Evolutionary conservation across 1,284 basidiomycete genomes (phyloP).

Genomic region (Pseudomicrostroma phylloplanum): DNA sequence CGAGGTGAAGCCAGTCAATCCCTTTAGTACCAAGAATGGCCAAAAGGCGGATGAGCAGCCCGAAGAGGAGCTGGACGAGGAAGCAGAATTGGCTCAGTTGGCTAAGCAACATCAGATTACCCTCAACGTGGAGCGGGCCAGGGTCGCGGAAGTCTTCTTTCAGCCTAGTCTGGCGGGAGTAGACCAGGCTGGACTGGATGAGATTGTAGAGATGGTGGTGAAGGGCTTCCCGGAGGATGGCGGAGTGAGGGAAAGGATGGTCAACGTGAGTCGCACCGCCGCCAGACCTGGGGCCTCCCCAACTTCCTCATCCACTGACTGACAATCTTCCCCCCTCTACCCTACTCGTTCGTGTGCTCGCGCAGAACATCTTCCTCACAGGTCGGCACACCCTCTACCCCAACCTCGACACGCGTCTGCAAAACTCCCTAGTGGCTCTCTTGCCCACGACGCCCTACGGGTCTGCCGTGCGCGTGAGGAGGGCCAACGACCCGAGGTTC

Average conservation of each 20-base stretch:
- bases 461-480: constrained; percentile 32
- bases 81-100: constrained; percentile 49
- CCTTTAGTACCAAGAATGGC: constrained; percentile 49
- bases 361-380: constrained; percentile 81
- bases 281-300: constrained; percentile 42
- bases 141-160: constrained; percentile 89
- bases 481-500: constrained; percentile 63
- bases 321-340: constrained; percentile 68
- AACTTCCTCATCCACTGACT: constrained; percentile 88
- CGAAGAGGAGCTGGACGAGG: constrained; percentile 18
- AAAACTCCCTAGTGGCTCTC: constrained; percentile 54
- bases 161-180: constrained; percentile 87
- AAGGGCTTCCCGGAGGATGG: constrained; percentile 66
- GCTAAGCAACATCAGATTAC: constrained; percentile 73
- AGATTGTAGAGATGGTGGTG: constrained; percentile 79
- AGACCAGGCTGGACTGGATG: constrained; percentile 86
- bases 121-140: constrained; percentile 84
- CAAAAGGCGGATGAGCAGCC: constrained; percentile 40
- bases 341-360: constrained; percentile 22
- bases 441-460: constrained; percentile 29
- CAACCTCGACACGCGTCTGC: constrained; percentile 65
- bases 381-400: constrained; percentile 73
- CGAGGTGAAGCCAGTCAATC: constrained; percentile 9
- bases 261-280: constrained; percentile 52
- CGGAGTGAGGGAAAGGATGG: constrained; percentile 58